Conservation (phyloP, 2,329 filamentous ascomycete genomes). For the Epichloe amarillans region DNA sequence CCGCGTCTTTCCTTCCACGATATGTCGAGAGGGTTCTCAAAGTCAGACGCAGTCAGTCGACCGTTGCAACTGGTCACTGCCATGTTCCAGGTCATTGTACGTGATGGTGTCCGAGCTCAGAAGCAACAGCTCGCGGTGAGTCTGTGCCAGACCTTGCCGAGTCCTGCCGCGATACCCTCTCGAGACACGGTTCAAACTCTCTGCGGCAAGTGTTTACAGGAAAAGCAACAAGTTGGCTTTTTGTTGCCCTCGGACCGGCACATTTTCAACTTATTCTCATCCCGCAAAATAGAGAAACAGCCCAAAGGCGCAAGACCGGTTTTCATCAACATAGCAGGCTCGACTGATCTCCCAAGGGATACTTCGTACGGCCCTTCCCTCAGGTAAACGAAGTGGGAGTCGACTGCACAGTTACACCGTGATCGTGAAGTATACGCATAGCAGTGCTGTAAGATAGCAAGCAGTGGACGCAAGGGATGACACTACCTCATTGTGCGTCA, state of each 20-base stretch:
- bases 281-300: too few species aligned
- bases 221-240: too few species aligned
- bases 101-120: conserved; percentile 3
- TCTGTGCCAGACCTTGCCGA: conserved; percentile 4
- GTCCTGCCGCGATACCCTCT: conserved; percentile 1
- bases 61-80: neutral
- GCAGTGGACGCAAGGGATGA: too few species aligned
- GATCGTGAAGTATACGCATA: too few species aligned
- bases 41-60: conserved; percentile 1
- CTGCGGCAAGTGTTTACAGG: neutral
- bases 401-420: too few species aligned
- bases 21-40: neutral
- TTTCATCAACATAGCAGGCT: too few species aligned
- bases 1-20: neutral
- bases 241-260: too few species aligned
- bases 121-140: conserved; percentile 1
- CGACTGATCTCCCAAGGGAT: neutral
- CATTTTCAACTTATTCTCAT: too few species aligned
- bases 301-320: too few species aligned
- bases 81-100: conserved; percentile 1
- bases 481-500: neutral
- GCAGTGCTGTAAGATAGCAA: too few species aligned
- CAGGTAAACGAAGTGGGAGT: too few species aligned
- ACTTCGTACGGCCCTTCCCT: too few species aligned
- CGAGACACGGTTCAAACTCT: neutral